phyloP scores from a whole-genome alignment of 495 filamentous ascomycete genomes.

The Delitschia confertaspora region DNA sequence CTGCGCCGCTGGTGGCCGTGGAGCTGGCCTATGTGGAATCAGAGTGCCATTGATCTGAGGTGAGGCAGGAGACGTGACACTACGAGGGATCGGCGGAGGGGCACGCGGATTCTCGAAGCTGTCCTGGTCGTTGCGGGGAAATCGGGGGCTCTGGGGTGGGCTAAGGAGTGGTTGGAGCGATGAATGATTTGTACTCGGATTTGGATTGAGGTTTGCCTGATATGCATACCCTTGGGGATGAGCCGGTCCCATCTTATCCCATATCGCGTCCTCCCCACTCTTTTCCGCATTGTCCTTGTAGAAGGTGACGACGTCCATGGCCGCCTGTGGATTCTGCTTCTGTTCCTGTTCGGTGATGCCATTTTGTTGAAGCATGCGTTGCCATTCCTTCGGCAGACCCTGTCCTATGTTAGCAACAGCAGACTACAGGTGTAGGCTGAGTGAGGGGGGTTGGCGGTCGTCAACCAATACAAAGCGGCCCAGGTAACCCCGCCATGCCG shows the following conservation, averaged over 20 bases:
- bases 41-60: slow-evolving; percentile 51
- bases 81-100: slow-evolving; percentile 78
- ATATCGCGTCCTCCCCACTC: slow-evolving; percentile 72
- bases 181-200: too few relatives aligned
- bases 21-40: slow-evolving; percentile 57
- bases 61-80: slow-evolving; percentile 40
- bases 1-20: slow-evolving; percentile 46
- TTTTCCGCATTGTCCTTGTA: slow-evolving; percentile 87
- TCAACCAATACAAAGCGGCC: not conserved
- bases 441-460: not conserved
- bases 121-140: slow-evolving; percentile 79
- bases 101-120: slow-evolving; percentile 97
- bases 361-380: slow-evolving; percentile 85
- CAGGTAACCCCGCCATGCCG: too few relatives aligned
- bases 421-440: slow-evolving; percentile 1
- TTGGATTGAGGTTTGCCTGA: slow-evolving; percentile 35
- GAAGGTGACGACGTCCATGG: slow-evolving; percentile 90
- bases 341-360: slow-evolving; percentile 95
- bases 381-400: slow-evolving; percentile 97
- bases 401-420: slow-evolving; percentile 30
- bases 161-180: slow-evolving; percentile 59
- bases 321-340: slow-evolving; percentile 86
- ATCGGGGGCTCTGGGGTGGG: slow-evolving; percentile 82
- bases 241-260: slow-evolving; percentile 92
- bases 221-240: slow-evolving; percentile 42